Conservation (phyloP, 192 early-diverging fungal species). For the Gonapodya prolifera region DNA sequence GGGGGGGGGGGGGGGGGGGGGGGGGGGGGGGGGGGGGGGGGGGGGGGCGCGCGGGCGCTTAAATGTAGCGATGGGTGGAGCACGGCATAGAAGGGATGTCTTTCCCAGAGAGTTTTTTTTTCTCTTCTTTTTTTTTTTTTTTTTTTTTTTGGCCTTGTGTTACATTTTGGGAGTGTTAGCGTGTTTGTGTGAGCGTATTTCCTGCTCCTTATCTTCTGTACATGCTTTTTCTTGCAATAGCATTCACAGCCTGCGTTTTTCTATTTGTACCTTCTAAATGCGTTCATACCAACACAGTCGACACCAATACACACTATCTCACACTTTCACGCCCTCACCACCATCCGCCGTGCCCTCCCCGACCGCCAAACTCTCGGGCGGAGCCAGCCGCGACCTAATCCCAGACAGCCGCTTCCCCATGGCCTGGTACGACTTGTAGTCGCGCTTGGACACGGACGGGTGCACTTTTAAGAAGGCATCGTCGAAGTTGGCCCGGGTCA, state of each 20-base stretch:
- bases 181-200: neutral
- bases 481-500: neutral
- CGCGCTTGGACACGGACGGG: neutral
- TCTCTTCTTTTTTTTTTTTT: neutral
- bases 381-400: neutral
- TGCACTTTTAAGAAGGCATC: neutral
- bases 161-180: no score
- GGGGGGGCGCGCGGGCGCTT: no score
- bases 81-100: neutral
- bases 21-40: no score
- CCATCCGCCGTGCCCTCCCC: neutral
- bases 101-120: neutral
- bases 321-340: neutral
- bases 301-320: neutral
- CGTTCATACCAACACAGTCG: neutral
- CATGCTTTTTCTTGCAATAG: neutral
- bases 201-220: neutral
- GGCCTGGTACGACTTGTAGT: neutral
- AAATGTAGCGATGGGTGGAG: no score
- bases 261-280: neutral
- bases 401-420: neutral
- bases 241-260: neutral
- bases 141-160: no score
- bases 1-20: no score
- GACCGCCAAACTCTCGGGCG: neutral